Conservation (phyloP, 1,284 basidiomycete species). For the Pholiota adiposa region DNA sequence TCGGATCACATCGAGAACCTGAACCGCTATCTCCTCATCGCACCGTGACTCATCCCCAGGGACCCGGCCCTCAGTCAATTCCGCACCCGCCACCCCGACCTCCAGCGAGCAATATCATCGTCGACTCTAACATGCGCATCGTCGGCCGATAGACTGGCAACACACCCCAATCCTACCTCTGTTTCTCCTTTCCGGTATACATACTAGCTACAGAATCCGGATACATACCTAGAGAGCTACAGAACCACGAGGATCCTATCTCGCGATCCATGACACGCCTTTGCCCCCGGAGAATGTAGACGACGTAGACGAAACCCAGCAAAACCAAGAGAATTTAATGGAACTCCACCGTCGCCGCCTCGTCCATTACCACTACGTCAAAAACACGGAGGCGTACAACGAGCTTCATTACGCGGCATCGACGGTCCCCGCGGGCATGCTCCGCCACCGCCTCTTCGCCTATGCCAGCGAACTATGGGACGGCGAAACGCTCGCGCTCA, state of each 20-base stretch:
- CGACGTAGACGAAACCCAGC: constrained; percentile 40
- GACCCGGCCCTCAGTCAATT: constrained; percentile 36
- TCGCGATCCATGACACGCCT: constrained; percentile 41
- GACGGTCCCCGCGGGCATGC: constrained; percentile 35
- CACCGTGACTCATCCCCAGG: constrained; percentile 38
- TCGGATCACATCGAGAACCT: constrained; percentile 46
- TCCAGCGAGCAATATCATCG: constrained; percentile 43
- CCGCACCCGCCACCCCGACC: constrained; percentile 49
- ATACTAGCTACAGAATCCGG: no score
- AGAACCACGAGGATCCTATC: constrained; percentile 48
- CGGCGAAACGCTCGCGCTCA: constrained; percentile 47
- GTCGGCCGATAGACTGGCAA: constrained; percentile 40
- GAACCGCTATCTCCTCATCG: constrained; percentile 42
- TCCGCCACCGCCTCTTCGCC: constrained; percentile 44
- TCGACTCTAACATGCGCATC: constrained; percentile 34
- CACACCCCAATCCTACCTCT: constrained; percentile 2
- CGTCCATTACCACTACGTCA: constrained; percentile 51
- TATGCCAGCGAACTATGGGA: constrained; percentile 47
- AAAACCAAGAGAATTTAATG: constrained; percentile 34
- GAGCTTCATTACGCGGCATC: constrained; percentile 41
- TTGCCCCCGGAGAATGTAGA: constrained; percentile 43
- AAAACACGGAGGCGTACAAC: constrained; percentile 46
- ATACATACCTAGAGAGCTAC: constrained; percentile 42
- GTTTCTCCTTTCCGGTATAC: constrained; percentile 31
- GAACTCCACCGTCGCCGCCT: constrained; percentile 44